phyloP scores from a whole-genome alignment of 2,329 filamentous ascomycete species.

The Microsporum ferrugineum region DNA sequence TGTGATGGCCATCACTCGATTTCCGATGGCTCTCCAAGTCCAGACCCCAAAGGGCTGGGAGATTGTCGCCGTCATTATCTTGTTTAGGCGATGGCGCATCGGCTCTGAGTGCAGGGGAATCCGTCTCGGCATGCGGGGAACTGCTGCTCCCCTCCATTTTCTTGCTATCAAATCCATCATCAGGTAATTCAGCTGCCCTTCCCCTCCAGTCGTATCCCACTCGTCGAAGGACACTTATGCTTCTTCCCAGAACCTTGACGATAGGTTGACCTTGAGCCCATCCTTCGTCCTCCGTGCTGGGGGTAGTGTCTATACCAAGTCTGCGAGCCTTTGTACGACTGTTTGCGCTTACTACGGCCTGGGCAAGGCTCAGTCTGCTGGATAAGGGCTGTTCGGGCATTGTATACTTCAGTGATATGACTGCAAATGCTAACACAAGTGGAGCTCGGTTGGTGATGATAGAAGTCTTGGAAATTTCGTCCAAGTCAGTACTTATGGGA shows the following conservation, averaged over 20 bases:
- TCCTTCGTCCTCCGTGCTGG: conserved; percentile 56
- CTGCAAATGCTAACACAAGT: conserved; percentile 67
- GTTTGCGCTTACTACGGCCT: conserved; percentile 73
- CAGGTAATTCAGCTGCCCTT: conserved; percentile 9
- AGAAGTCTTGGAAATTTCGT: conserved; percentile 45
- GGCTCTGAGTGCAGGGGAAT: neutral
- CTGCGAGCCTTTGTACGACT: conserved; percentile 64
- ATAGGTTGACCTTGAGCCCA: conserved; percentile 66
- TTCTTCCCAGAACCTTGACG: conserved; percentile 59
- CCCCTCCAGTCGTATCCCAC: conserved; percentile 57
- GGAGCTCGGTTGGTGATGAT: conserved; percentile 72
- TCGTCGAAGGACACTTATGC: conserved; percentile 63
- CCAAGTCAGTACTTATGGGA: conserved; percentile 35
- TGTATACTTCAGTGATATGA: conserved; percentile 61
- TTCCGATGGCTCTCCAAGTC: conserved; percentile 45
- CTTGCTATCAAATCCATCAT: neutral
- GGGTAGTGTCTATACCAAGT: conserved; percentile 57
- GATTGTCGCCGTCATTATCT: conserved; percentile 17
- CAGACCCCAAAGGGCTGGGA: conserved; percentile 46
- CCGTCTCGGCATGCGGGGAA: conserved; percentile 10
- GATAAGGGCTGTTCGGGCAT: conserved; percentile 78
- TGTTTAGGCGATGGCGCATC: neutral
- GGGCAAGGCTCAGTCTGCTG: conserved; percentile 70
- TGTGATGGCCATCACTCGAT: conserved; percentile 23
- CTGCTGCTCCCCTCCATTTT: conserved; percentile 4